Evolutionary conservation across 2,329 filamentous ascomycete genomes (phyloP), one percentile per base, ranked within the genome.

Genomic region (Seiridium cupressi): DNA sequence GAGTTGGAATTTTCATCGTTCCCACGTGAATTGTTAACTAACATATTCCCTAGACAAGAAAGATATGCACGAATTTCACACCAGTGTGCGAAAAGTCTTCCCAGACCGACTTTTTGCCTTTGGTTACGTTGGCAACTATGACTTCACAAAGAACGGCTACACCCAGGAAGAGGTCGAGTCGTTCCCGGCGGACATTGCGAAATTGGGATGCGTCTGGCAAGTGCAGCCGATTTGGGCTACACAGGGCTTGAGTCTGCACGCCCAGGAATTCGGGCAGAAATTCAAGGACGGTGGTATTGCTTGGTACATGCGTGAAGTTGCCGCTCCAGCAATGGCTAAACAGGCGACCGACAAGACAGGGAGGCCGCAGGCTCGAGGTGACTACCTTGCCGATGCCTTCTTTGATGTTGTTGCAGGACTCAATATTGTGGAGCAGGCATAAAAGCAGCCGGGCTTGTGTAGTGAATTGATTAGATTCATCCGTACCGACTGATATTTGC

Each of bases 141-240:
- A 75, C 54, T 77, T 64, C 59, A 65, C 58, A 10, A 72, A 72
- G 61, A 73, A 72, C 5, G 75, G 74, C 0, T 76, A 73, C 65
- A 67, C 66, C 8, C 59, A 65, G 3, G 69, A 71, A 18, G 65
- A 73, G 38, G 61, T 76, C 9, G 67, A 72, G 60, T 68, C 66
- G 0, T 65, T 76, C 8, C 70, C 65, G 31, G 61, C 63, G 35
- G 72, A 76, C 53, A 57, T 77, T 55, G 73, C 75, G 58, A 73
- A 74, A 63, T 65, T 75, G 62, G 71, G 74, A 10, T 65, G 77
- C 7, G 72, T 73, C 5, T 78, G 74, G 76, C 75, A 78, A 58
- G 73, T 77, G 1, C 74, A 78, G 69, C 76, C 74, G 2, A 76
- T 77, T 58, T 77, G 73, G 71, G 67, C 67, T 18, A 55, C 75